phyloP scores from a whole-genome alignment of 495 filamentous ascomycete genomes.

The Podospora pseudoanserina region DNA sequence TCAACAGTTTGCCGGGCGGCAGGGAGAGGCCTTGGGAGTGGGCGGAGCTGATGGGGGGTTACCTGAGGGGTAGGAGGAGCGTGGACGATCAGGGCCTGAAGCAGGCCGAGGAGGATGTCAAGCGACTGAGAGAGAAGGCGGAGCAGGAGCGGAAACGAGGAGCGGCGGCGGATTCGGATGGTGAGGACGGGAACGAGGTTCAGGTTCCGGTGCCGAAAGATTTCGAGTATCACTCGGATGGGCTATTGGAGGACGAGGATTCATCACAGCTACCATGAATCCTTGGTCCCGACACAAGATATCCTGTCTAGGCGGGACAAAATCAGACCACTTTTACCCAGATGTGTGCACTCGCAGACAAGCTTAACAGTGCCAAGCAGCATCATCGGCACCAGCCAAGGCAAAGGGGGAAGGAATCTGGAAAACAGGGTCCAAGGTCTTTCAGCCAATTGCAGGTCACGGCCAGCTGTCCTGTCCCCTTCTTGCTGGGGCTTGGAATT shows the following conservation, averaged over 20 bases:
- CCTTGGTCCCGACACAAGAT: neutral
- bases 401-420: neutral
- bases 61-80: conserved; percentile 26
- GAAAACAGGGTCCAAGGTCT: neutral
- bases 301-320: neutral
- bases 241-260: conserved; percentile 12
- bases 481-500: neutral
- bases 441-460: neutral
- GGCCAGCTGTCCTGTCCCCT: neutral
- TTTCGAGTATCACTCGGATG: conserved; percentile 34
- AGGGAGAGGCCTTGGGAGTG: conserved; percentile 62
- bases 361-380: neutral
- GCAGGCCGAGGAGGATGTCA: neutral
- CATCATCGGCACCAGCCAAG: neutral
- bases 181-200: conserved; percentile 16
- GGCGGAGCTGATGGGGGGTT: conserved; percentile 49
- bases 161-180: conserved; percentile 9
- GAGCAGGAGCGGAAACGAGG: neutral
- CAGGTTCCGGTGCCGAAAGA: conserved; percentile 21
- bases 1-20: conserved; percentile 64
- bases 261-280: neutral
- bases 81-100: conserved; percentile 3
- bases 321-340: neutral
- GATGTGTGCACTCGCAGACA: neutral
- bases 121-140: neutral